Percentiles rank a stretch among this genome's conserved stretches.
Evolutionary conservation across 192 early-diverging fungal species (phyloP).

Genomic region (Cetraspora pellucida): DNA sequence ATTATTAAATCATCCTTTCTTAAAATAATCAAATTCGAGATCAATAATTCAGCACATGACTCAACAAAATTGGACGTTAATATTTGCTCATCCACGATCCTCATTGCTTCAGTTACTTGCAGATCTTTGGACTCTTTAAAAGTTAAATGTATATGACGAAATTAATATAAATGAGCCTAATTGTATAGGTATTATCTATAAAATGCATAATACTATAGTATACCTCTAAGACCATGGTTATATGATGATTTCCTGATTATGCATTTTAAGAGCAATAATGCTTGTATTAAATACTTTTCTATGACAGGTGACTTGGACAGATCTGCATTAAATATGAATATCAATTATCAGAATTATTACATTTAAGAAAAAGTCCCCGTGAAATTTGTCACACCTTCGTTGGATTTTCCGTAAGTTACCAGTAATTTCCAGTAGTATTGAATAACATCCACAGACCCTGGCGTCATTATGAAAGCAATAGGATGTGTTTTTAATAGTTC

Average conservation of each 20-base stretch:
- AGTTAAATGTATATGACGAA: background rate
- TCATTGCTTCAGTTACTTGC: conserved; percentile 50
- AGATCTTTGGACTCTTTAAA: conserved; percentile 53
- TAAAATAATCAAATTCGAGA: conserved; percentile 74
- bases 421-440: conserved; percentile 76
- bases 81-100: conserved; percentile 63
- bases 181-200: background rate
- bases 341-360: background rate
- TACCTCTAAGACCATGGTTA: conserved; percentile 42
- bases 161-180: background rate
- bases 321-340: background rate
- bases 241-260: conserved; percentile 63
- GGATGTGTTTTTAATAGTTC: conserved; percentile 70
- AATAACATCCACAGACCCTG: conserved; percentile 63
- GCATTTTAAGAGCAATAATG: conserved; percentile 63
- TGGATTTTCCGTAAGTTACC: conserved; percentile 33
- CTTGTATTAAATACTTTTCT: conserved; percentile 76
- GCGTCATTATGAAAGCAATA: conserved; percentile 64
- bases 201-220: background rate
- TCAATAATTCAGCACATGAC: conserved; percentile 67
- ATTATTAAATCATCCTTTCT: conserved; percentile 67
- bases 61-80: conserved; percentile 71
- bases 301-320: conserved; percentile 38
- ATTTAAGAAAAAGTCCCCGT: background rate
- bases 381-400: conserved; percentile 5